Base-by-base conservation (phyloP, 495 filamentous ascomycete genomes). In the Aspergillus bridgeri region DNA sequence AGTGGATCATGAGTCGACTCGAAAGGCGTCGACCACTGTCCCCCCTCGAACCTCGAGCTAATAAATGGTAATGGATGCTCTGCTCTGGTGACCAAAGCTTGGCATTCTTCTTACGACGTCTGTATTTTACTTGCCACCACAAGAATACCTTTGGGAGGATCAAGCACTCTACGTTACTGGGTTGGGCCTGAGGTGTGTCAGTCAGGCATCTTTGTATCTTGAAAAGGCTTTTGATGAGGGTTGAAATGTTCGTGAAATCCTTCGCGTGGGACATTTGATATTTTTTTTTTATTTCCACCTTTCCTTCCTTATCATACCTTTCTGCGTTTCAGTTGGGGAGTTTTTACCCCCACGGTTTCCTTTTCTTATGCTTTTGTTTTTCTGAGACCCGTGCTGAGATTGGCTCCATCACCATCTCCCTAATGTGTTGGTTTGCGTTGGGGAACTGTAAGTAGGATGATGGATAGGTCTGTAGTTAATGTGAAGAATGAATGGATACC, bases 401-500 rank as follows among this genome's bases (percentile, higher is more conserved):
- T 54, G 45, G 50, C 54, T 59, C 59, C 48, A 45, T 48, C 51
- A 53, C 50, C 47, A 54, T 55, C 50, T 42, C 52, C 52, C 48
- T 52, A 44, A 51, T 48, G 50, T 24, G 57, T 53, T 53, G 48
- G 48, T 20, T 48, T 33, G 47, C 24, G 15, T 48, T 54, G 53
- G 57, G 55, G 42, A 55, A 48, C 49, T 68, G 64, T 60, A 60
- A 55, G 60, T 65, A 66, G 54, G 53, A 58, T 59, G 56, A 58
- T 48, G 54, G 58, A 25, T n/a, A 46, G 50, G 45, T 53, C 45
- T 60, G 66, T 71, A 74, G 55, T 61, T 72, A 69, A 71, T 71
- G 66, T 61, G 66, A 66, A 33, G 67, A 71, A 69, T 71, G 61
- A 65, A 72, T 62, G 60, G 62, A 67, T 69, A 61, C 59, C 58